These are phyloP conservation scores for Pulveroboletus sp. DNA, from an alignment of 768 basidiomycete species.

Conservation along the genomic window DNA sequence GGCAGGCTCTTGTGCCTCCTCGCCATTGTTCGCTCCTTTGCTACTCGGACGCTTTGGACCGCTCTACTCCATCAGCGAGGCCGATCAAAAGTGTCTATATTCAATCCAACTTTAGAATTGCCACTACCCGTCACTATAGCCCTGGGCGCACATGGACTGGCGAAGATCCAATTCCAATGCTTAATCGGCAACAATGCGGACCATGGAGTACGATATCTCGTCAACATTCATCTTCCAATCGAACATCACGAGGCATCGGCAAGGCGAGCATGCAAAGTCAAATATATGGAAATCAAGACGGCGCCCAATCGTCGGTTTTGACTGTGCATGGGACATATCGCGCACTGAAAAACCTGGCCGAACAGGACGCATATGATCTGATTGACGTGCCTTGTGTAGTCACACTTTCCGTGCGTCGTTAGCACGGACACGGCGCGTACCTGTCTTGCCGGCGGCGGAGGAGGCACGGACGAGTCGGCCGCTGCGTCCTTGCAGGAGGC, in stretches of 20 bases:
- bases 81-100: background rate
- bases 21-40: background rate
- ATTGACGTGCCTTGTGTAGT: too few relatives aligned
- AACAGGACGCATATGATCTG: too few relatives aligned
- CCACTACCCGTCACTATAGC: conserved; percentile 18
- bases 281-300: too few relatives aligned
- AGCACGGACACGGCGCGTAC: background rate
- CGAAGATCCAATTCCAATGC: conserved; percentile 21
- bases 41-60: background rate
- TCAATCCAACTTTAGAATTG: conserved; percentile 13
- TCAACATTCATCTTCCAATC: background rate
- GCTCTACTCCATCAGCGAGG: too few relatives aligned
- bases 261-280: too few relatives aligned
- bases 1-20: background rate
- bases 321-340: too few relatives aligned
- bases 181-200: conserved; percentile 13
- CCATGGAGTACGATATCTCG: background rate
- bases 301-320: too few relatives aligned
- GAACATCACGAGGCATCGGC: conserved; percentile 1
- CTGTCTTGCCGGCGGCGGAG: conserved; percentile 1
- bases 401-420: background rate
- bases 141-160: conserved; percentile 29
- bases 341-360: too few relatives aligned
- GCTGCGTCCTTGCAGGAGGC: conserved; percentile 14
- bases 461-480: conserved; percentile 3